phyloP scores from a whole-genome alignment of 1,284 basidiomycete genomes.

The Ustilago loliicola region DNA sequence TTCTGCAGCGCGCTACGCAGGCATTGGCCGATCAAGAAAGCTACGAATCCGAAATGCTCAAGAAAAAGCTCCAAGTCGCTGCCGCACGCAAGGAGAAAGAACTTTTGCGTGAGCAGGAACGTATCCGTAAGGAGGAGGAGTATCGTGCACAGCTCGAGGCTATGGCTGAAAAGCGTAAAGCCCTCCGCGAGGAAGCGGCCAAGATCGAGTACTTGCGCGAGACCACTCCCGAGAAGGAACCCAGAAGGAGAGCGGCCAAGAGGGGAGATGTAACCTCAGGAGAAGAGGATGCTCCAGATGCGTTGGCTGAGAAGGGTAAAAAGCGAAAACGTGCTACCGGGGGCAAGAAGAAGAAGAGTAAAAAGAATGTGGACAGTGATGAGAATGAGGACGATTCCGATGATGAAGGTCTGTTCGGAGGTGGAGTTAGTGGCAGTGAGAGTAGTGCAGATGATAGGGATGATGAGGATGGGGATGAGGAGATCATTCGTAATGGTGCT shows the following conservation, averaged over 20 bases:
- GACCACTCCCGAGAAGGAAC: constrained; percentile 51
- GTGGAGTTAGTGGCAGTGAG: constrained; percentile 28
- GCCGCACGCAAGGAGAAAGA: constrained; percentile 60
- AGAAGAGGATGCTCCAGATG: constrained; percentile 52
- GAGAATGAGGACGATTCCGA: constrained; percentile 39
- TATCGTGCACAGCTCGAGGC: constrained; percentile 57
- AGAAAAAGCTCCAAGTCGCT: constrained; percentile 52
- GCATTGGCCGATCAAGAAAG: constrained; percentile 57
- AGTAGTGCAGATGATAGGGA: constrained; percentile 31
- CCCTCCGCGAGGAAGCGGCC: constrained; percentile 59
- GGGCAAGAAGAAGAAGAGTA: constrained; percentile 43
- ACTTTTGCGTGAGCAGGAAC: constrained; percentile 55
- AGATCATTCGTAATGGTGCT: constrained; percentile 50
- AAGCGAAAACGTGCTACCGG: constrained; percentile 31
- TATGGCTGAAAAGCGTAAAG: constrained; percentile 60
- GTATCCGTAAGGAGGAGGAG: constrained; percentile 59
- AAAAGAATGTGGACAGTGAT: constrained; percentile 45
- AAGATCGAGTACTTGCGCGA: constrained; percentile 64
- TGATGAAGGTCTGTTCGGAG: constrained; percentile 42
- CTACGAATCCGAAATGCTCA: constrained; percentile 55
- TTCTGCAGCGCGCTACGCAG: constrained; percentile 52
- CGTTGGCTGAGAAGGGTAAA: constrained; percentile 32
- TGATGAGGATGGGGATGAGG: constrained; percentile 54
- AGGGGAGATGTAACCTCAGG: constrained; percentile 47
- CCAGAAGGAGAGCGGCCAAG: constrained; percentile 30